Base-by-base conservation (phyloP, 768 basidiomycete species). In the Rickenella mellea region DNA sequence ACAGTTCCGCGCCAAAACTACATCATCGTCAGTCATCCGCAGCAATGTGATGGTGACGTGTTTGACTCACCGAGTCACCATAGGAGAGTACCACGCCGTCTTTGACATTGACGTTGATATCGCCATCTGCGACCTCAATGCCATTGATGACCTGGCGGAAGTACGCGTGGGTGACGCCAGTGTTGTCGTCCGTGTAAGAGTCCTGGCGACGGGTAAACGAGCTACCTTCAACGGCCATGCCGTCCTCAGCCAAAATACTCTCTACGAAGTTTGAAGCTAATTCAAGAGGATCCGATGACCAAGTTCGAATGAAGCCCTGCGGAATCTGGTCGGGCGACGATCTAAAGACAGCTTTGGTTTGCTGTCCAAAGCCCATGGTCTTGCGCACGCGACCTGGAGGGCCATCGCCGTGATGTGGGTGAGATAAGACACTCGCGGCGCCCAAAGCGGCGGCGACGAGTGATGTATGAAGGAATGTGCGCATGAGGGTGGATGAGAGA, bases 81-180 rank as follows among this genome's bases (percentile, higher is more conserved):
- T 81, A 89, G 1, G 89, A 92, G 36, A 97, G 55, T 15, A 98
- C 74, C 51, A 73, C 64, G 32, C 89, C 91, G 42, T 85, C 74
- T 62, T 81, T 81, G 61, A 97, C 69, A 67, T 97, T 96, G 56
- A 99, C 64, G 59, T 97, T 97, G 67, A 96, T 76, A 61, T 96
- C 84, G 22, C 86, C 88, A 53, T 96, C 89, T 9, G 74, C 72
- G 12, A 99, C 89, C 55, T 94, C 88, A 33, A 94, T 66, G 11
- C 89, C 91, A 44, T 85, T 80, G 53, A 92, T 64, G 44, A 85
- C 48, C 65, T 99, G 93, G 51, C 82, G 75, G 47, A 83, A 79
- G 57, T 93, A 94, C 51, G 91, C 70, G 62, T 97, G 91, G 22
- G 88, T 83, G 39, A 96, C 71, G n/a, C 84, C 85, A 2, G 87